These are phyloP conservation scores for Botrytis cinerea DNA, from an alignment of 2,329 filamentous ascomycete genomes.

Conservation along the genomic window DNA sequence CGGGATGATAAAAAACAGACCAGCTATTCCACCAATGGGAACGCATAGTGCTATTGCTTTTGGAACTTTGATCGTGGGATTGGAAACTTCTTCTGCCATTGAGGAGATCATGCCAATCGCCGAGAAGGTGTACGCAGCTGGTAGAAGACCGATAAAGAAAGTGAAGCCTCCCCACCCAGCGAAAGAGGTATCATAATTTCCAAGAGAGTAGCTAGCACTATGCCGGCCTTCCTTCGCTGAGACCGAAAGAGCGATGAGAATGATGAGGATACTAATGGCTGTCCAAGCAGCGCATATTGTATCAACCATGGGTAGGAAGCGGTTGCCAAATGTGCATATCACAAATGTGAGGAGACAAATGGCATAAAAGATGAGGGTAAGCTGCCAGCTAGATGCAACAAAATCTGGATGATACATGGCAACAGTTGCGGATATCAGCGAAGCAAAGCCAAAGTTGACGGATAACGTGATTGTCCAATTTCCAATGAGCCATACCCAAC, in stretches of 20 bases:
- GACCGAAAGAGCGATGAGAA: constrained; percentile 57
- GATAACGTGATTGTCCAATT: constrained; percentile 82
- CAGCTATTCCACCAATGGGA: constrained; percentile 51
- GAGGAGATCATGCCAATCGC: constrained; percentile 63
- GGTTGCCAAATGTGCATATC: constrained; percentile 68
- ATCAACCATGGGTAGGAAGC: constrained; percentile 64
- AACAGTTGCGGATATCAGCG: constrained; percentile 53
- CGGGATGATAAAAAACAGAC: constrained; percentile 54
- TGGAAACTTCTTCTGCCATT: constrained; percentile 61
- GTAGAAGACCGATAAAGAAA: constrained; percentile 64
- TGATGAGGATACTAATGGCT: constrained; percentile 56
- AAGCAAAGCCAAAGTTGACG: constrained; percentile 73
- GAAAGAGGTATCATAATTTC: constrained; percentile 56
- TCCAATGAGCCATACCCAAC: constrained; percentile 75
- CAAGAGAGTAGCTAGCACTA: constrained; percentile 52
- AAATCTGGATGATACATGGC: constrained; percentile 57
- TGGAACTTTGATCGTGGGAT: constrained; percentile 53
- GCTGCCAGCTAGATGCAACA: constrained; percentile 60
- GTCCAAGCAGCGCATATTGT: constrained; percentile 59
- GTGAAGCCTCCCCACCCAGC: constrained; percentile 61
- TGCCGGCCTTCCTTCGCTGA: constrained; percentile 57
- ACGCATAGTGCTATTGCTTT: constrained; percentile 51
- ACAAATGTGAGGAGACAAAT: constrained; percentile 65
- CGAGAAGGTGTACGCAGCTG: constrained; percentile 58
- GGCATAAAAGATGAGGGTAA: constrained; percentile 70